Percentiles rank a stretch among this genome's conserved stretches.
These are phyloP conservation scores for Populus trichocarpa DNA, from an alignment of 441 rosid species.

Conservation along the genomic window DNA sequence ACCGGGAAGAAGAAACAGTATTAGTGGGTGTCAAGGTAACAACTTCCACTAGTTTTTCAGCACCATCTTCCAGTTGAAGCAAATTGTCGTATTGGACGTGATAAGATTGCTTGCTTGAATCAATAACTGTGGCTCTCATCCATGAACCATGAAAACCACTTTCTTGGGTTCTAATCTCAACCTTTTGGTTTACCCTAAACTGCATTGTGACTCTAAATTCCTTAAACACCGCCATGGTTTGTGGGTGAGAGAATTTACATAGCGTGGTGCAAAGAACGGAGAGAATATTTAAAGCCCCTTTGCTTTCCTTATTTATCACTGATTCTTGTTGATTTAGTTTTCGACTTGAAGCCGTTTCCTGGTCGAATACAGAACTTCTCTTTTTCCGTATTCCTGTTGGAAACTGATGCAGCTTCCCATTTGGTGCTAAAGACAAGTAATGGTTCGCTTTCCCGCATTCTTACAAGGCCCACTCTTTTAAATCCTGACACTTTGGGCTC, in stretches of 20 bases:
- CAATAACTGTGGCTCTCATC: conserved; percentile 1
- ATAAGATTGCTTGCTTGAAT: neutral
- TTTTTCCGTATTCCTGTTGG: neutral
- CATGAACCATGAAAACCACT: neutral
- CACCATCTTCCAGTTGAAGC: neutral
- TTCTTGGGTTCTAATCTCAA: neutral
- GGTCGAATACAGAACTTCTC: neutral
- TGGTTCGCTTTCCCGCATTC: neutral
- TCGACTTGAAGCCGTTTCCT: neutral
- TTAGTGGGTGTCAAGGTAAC: neutral
- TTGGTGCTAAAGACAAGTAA: neutral
- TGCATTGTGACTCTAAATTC: neutral
- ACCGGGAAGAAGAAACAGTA: neutral
- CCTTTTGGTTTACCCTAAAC: neutral
- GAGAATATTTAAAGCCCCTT: neutral
- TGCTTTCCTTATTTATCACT: neutral
- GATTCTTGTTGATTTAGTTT: neutral
- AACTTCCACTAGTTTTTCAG: neutral
- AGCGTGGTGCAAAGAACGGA: neutral
- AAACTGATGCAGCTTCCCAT: neutral
- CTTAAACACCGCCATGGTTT: neutral
- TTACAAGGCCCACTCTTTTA: neutral
- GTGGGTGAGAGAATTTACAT: neutral
- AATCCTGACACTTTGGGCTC: no score
- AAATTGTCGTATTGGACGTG: neutral